Base-by-base conservation (phyloP, 2,329 filamentous ascomycete genomes). In the Colletotrichum caudatum region DNA sequence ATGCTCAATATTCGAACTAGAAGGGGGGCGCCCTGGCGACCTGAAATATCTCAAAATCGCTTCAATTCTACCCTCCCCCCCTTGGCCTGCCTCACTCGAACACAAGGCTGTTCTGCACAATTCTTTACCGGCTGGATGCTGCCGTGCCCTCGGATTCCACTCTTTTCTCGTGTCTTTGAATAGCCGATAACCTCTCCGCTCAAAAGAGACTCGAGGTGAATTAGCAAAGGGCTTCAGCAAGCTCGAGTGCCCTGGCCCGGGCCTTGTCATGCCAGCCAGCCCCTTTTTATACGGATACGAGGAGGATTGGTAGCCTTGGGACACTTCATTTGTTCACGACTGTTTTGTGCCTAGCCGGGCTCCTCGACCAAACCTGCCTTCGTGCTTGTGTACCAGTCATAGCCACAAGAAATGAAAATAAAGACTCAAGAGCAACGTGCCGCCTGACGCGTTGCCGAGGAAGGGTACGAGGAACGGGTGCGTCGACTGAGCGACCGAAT, bases 241-340 rank as follows among this genome's bases (percentile, higher is more conserved):
- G 29, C 53, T n/a, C 20, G 20, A 57, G 35, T 39, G 33, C 54
- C 54, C 54, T 57, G 33, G 53, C 26, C 26, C 3, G 8, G 56
- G 63, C 68, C 67, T 44, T 56, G 69, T 50, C 65, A 48, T 48
- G 46, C 46, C n/a, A 48, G 46, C 46, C 20, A 69, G 69, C 69
- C 69, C 69, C 69, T 12, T 69, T 59, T 69, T 64, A 69, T 69
- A 64, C 69, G 65, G 69, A 71, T 71, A 71, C 69, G 69, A 71
- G 65, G 53, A 44, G 41, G 44, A 48, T n/a, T 12, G 48, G 20
- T 64, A n/a, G 59, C 54, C 61, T 54, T 44, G 65, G 54, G 48
- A 54, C 44, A 59, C 69, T 71, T 71, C 69, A 60, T 60, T 68
- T 59, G 51, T 59, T 59, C 65, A 54, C 18, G 12, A 53, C 53